phyloP scores from a whole-genome alignment of 2,329 filamentous ascomycete species.

The Talaromyces pinophilus region DNA sequence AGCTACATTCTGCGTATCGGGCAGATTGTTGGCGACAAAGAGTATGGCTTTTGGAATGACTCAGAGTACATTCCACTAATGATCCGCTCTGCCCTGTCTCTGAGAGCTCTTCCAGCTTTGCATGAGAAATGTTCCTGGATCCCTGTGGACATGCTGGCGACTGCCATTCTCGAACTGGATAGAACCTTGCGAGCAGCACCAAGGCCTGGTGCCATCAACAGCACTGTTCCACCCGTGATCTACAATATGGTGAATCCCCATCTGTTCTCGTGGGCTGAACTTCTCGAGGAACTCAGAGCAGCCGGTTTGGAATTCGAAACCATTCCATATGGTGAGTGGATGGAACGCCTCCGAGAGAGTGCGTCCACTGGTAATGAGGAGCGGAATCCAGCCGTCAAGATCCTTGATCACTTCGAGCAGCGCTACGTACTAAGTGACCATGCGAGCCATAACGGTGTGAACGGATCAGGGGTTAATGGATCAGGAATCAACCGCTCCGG shows the following conservation, averaged over 20 bases:
- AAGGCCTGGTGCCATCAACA: background rate
- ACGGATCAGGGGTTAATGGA: background rate
- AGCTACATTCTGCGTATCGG: slow-evolving; percentile 36
- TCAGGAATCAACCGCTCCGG: background rate
- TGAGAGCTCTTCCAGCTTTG: background rate
- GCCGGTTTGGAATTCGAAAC: background rate
- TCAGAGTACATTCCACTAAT: background rate
- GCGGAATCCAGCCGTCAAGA: background rate
- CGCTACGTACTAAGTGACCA: background rate
- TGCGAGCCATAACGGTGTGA: background rate
- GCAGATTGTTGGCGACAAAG: slow-evolving; percentile 37
- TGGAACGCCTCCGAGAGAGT: background rate
- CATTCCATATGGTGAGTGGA: background rate
- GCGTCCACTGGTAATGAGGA: background rate
- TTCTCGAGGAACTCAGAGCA: background rate
- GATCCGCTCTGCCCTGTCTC: background rate
- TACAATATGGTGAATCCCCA: background rate
- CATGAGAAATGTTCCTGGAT: background rate
- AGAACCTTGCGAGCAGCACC: background rate
- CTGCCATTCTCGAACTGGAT: background rate
- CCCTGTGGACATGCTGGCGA: background rate
- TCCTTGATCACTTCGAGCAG: background rate
- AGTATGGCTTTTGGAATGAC: slow-evolving; percentile 55
- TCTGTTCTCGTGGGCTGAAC: background rate
- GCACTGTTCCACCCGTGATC: background rate